Evolutionary conservation across 2,329 filamentous ascomycete species (phyloP).

Genomic region (Claviceps cyperi): DNA sequence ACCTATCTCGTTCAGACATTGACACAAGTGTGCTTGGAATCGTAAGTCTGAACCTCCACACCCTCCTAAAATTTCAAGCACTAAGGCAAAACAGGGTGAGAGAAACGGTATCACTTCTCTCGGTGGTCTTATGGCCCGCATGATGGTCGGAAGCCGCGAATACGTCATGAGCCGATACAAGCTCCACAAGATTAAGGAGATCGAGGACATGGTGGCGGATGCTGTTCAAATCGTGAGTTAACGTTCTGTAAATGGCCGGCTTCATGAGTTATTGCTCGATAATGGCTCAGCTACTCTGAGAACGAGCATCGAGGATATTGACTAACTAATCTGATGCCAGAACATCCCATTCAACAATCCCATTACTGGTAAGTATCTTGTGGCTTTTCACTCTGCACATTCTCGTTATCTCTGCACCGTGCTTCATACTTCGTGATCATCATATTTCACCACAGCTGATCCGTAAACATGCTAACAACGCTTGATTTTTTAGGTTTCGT

Average conservation of each 20-base stretch:
- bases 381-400: no score
- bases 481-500: neutral
- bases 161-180: constrained; percentile 42
- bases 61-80: no score
- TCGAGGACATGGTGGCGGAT: constrained; percentile 65
- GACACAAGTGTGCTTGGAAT: constrained; percentile 7
- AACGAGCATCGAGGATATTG: neutral
- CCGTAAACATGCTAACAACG: neutral
- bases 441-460: neutral
- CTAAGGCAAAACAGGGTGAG: constrained; percentile 2
- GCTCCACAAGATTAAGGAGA: constrained; percentile 71
- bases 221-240: constrained; percentile 7
- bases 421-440: neutral
- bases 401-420: neutral
- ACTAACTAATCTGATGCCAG: neutral
- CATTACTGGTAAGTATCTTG: constrained; percentile 12
- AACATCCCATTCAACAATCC: constrained; percentile 18
- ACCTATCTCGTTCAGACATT: constrained; percentile 1
- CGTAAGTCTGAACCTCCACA: neutral
- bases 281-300: neutral
- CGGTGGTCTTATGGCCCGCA: constrained; percentile 21
- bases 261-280: neutral
- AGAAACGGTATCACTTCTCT: constrained; percentile 7
- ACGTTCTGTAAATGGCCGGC: neutral
- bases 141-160: constrained; percentile 8